Evolutionary conservation across 2,329 filamentous ascomycete genomes (phyloP), one percentile per base, ranked within the genome.

Genomic region (Bipolaris oryzae): DNA sequence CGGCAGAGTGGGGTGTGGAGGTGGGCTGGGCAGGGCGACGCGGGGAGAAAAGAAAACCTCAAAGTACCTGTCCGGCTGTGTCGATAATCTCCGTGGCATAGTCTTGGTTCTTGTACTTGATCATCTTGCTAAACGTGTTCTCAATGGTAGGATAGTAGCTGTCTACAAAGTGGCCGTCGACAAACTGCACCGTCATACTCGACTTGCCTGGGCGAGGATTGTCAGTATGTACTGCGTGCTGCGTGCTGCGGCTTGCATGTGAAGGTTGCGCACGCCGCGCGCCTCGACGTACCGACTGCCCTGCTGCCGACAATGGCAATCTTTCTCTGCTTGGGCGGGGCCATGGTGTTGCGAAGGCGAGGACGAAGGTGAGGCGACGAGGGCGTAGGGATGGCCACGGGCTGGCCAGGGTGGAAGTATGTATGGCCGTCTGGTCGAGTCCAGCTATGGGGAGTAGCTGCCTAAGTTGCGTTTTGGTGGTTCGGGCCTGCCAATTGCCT

Each of bases 61-160:
- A 66, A 66, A 81, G 72, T 82, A 92, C 90, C 84, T 96, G 93
- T 58, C 95, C 95, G 50, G 95, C 95, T 25, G 95, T 99, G 76
- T 99, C 95, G 76, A 99, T 95, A 71, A 99, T 98, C 80, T 99
- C 95, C 11, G 93, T 96, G 49, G 91, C 88, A 78, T 88, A 99
- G 65, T 98, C 95, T 77, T 97, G 92, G 48, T 90, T 89, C 78
- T 95, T 96, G 78, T 90, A 89, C 70, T 91, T 90, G 76, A 99
- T 96, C 67, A 92, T 89, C 77, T 96, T 96, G 82, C 90, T 96
- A 77, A 99, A 99, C 2, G 94, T 98, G 78, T 98, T 99, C 78
- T 99, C 95, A 72, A 99, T 98, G 38, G 95, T 99, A 34, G 95
- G 95, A 77, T 99, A 99, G 80, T 99, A 99, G 78, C 91, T 96